Conservation (phyloP, 805 yeast genomes). For the Lachancea quebecensis region DNA sequence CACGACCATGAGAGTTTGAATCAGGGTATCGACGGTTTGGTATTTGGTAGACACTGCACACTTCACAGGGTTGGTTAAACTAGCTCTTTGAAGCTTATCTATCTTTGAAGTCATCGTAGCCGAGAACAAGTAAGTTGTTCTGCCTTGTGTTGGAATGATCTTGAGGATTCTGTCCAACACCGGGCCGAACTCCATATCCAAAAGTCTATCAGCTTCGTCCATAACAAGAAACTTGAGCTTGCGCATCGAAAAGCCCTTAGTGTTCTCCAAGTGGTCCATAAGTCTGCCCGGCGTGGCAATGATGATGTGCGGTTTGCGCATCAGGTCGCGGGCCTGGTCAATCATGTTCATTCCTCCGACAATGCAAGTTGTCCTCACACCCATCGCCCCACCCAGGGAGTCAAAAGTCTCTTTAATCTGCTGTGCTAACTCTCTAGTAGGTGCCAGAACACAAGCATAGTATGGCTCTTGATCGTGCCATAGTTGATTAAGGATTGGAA, state of each 20-base stretch:
- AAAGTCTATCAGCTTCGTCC: slow-evolving; percentile 95
- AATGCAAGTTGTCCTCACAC: slow-evolving; percentile 78
- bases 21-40: slow-evolving; percentile 89
- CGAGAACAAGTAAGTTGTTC: slow-evolving; percentile 81
- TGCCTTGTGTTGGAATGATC: slow-evolving; percentile 70
- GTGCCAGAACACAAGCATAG: slow-evolving; percentile 82
- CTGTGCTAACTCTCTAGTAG: slow-evolving; percentile 78
- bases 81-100: slow-evolving; percentile 90
- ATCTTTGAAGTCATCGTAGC: slow-evolving; percentile 98
- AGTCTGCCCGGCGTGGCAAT: slow-evolving; percentile 95
- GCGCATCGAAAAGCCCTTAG: slow-evolving; percentile 80
- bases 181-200: slow-evolving; percentile 96
- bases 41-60: slow-evolving; percentile 85
- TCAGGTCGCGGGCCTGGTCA: slow-evolving; percentile 92
- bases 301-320: slow-evolving; percentile 88
- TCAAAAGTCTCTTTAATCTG: slow-evolving; percentile 93
- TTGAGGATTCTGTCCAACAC: slow-evolving; percentile 80
- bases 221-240: slow-evolving; percentile 77
- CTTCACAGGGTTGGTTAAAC: slow-evolving; percentile 79
- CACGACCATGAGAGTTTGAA: slow-evolving; percentile 81
- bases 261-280: slow-evolving; percentile 88
- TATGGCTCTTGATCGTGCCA: slow-evolving; percentile 87
- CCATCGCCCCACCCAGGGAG: slow-evolving; percentile 88
- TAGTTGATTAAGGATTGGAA: slow-evolving; percentile 84
- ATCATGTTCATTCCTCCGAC: slow-evolving; percentile 99